phyloP scores from a whole-genome alignment of 805 yeast species.

The Pichia nanzhaoensis region DNA sequence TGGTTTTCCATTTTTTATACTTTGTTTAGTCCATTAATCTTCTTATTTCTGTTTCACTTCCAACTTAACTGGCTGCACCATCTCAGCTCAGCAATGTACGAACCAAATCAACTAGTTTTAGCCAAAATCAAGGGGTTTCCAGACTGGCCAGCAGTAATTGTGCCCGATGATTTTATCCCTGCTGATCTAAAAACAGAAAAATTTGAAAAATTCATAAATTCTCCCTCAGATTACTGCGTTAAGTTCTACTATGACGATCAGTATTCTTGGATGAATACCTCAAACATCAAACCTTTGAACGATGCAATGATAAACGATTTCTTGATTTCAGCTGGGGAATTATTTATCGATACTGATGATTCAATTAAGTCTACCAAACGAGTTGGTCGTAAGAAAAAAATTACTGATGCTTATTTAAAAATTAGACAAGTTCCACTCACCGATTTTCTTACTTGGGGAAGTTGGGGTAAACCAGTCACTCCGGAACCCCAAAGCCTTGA shows the following conservation, averaged over 20 bases:
- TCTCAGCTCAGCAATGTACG: too few species aligned
- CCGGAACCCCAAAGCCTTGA: conserved; percentile 13
- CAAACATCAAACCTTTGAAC: conserved; percentile 44
- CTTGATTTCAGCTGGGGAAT: conserved; percentile 24
- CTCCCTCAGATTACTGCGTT: conserved; percentile 35
- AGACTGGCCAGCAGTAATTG: conserved; percentile 86
- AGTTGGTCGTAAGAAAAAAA: conserved; percentile 18
- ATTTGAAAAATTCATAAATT: conserved; percentile 21
- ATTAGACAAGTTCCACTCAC: conserved; percentile 42
- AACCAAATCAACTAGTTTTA: conserved; percentile 40
- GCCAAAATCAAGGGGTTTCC: conserved; percentile 85
- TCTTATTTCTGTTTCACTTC: too few species aligned
- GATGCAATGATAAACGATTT: conserved; percentile 34
- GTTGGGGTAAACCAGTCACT: conserved; percentile 34
- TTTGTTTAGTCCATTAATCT: too few species aligned
- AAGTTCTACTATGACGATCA: conserved; percentile 69
- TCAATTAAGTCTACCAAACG: not conserved
- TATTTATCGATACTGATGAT: conserved; percentile 19
- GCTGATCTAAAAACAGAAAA: conserved; percentile 52
- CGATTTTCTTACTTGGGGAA: conserved; percentile 37
- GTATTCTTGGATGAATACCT: conserved; percentile 55
- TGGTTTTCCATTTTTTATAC: too few species aligned
- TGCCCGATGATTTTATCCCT: conserved; percentile 56
- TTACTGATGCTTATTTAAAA: conserved; percentile 27
- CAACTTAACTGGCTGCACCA: too few species aligned